Evolutionary conservation across 768 basidiomycete genomes (phyloP), one percentile per base, ranked within the genome.

Genomic region (Dacryopinax spathularia): DNA sequence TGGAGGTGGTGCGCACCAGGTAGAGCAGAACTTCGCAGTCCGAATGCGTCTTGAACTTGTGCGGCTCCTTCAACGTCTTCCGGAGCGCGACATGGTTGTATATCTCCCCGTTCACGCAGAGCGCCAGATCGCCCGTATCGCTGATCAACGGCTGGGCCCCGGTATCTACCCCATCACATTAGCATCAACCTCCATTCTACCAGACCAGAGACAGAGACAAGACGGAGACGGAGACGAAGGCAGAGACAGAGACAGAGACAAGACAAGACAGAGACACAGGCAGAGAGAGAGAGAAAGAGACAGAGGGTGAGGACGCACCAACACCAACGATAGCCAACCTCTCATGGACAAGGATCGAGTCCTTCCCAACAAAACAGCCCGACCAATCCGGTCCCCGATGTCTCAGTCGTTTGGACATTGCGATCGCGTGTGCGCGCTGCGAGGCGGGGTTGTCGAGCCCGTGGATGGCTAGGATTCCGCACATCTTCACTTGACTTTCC

Each of bases 371-470:
- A 74, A 84, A 87, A 76, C 91, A 95, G 31, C 96, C 96, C 15
- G 91, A 93, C 96, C 96, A 99, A 76, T 99, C 96, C 12, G 96
- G 96, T 15, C 96, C 96, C 66, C 94, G 86, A 72, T 96, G 94
- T 61, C 95, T 83, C 65, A 91, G 85, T 66, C 84, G 85, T 76
- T 92, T 96, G 12, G 92, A 92, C 69, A 89, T 81, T 2, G 90
- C 86, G 64, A 97, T 85, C 70, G 85, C 87, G 63, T 79, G 83
- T 44, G 86, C 78, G 66, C 94, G 81, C 68, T 87, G 86, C 25
- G 75, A 74, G 35, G 80, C 71, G 34, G 92, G 86, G 63, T 85
- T 87, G 66, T 87, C 79, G 64, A 92, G 74, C 68, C 88, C 87
- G 70, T 93, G 91, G 29, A 84, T 84, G 64, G 88, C 90, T 67